Percentiles rank a stretch among this genome's conserved stretches.
Evolutionary conservation across 495 filamentous ascomycete genomes (phyloP).

Genomic region (Neurospora sp.): DNA sequence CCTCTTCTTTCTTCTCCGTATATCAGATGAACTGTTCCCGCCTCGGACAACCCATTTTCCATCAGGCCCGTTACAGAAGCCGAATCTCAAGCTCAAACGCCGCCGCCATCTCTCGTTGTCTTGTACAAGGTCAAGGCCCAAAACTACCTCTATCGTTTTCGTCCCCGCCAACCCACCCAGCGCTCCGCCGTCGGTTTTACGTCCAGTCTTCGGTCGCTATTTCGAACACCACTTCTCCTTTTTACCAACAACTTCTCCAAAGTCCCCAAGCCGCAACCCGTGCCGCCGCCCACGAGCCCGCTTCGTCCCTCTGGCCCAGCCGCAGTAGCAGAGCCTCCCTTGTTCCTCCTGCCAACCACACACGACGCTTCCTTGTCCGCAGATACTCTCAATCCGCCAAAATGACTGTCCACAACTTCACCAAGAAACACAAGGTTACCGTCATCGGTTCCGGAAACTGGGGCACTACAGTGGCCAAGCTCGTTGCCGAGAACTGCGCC

Average conservation of each 20-base stretch:
- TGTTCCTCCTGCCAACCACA: not conserved
- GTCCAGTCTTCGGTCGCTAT: not conserved
- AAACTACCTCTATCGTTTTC: not conserved
- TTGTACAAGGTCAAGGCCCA: not conserved
- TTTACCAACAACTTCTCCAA: not conserved
- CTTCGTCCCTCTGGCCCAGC: not conserved
- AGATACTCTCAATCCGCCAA: constrained; percentile 11
- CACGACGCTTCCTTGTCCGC: constrained; percentile 3
- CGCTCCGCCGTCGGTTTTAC: not conserved
- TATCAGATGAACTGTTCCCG: not conserved
- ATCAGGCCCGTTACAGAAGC: not conserved
- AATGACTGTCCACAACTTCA: constrained; percentile 21
- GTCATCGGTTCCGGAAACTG: constrained; percentile 96
- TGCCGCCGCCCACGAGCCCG: not conserved
- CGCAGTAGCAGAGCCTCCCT: not conserved
- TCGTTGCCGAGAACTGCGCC: constrained; percentile 83
- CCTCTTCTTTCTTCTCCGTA: not conserved
- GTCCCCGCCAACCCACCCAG: not conserved
- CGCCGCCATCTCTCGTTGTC: not conserved
- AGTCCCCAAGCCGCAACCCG: not conserved
- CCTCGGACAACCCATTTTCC: not conserved
- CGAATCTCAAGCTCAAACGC: not conserved
- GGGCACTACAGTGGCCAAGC: constrained; percentile 96
- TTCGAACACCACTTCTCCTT: not conserved
- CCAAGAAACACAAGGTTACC: constrained; percentile 78